Conservation (phyloP, 2,329 filamentous ascomycete genomes). For the Fusarium protoensiforme region DNA sequence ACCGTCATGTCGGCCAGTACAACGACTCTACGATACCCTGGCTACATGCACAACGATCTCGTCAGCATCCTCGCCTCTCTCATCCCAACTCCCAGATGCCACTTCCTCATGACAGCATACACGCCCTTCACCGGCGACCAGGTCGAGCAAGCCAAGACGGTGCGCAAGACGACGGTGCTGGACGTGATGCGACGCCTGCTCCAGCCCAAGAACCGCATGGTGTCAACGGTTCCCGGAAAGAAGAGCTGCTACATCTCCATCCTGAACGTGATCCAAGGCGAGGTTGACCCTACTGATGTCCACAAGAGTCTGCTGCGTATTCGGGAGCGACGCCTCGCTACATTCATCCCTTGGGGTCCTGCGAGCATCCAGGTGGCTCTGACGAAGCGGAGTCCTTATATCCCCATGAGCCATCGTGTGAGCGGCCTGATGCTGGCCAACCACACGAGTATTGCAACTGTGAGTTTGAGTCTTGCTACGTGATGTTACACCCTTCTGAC, state of each 20-base stretch:
- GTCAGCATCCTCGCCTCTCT: conserved; percentile 96
- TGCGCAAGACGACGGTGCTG: conserved; percentile 96
- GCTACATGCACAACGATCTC: conserved; percentile 99
- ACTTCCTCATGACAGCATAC: conserved; percentile 98
- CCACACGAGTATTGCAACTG: conserved; percentile 94
- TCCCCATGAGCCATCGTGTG: conserved; percentile 92
- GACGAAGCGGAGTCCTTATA: conserved; percentile 96
- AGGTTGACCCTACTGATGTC: conserved; percentile 97
- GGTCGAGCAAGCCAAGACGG: conserved; percentile 95
- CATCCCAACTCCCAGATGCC: conserved; percentile 94
- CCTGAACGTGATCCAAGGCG: conserved; percentile 97
- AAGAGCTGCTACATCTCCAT: conserved; percentile 99
- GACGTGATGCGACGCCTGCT: conserved; percentile 96
- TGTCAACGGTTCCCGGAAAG: conserved; percentile 93
- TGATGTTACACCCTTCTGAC: background rate
- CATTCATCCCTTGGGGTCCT: conserved; percentile 98
- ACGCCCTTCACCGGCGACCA: conserved; percentile 97
- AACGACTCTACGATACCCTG: conserved; percentile 94
- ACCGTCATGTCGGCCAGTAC: conserved; percentile 99
- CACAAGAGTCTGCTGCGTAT: conserved; percentile 98
- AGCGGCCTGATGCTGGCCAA: conserved; percentile 98
- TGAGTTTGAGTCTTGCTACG: conserved; percentile 51
- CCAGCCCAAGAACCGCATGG: conserved; percentile 99
- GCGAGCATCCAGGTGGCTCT: conserved; percentile 97
- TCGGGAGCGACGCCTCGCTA: conserved; percentile 90